Evolutionary conservation across 2,329 filamentous ascomycete species (phyloP), one percentile per base, ranked within the genome.

Genomic region (Exophiala phaeomuriformis): DNA sequence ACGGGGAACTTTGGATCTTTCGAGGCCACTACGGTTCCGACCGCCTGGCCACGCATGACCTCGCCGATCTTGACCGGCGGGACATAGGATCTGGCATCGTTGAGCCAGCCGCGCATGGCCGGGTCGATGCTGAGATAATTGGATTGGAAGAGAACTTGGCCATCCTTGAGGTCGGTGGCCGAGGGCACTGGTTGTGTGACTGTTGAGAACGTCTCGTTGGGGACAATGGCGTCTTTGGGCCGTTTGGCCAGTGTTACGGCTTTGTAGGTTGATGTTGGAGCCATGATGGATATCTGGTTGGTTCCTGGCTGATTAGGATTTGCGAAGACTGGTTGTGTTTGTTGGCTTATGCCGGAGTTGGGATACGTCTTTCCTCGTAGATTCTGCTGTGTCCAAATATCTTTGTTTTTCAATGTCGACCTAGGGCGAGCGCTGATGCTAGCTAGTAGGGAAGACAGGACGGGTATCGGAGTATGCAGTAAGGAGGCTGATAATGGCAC

Each of bases 41-140:
- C 77, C 55, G 75, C 76, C 27, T 68, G 66, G 36, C 83, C 83
- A 61, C 84, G 82, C 85, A 89, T 89, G 33, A 78, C 73, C 54
- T 81, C 81, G 62, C 82, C 83, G 55, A 85, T 78, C 59, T 82
- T 71, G 30, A 89, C 83, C 5, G 85, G 83, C 0, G 84, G 81
- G 1, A 86, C 66, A 68, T 89, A 89, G 1, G 84, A 80, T 31
- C 79, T 72, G 36, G 71, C 70, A 47, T 61, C 74, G 56, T 71
- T 84, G 19, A 89, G 69, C 83, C 83, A 88, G 54, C 81, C 81
- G 62, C 85, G 78, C 84, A 88, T 88, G n/a, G 85, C 84, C 1
- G 85, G 85, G 68, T 88, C 85, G 37, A 88, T 74, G 6, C 81
- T 84, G 42, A 87, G 74, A 64, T 87, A 88, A 55, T 85, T 72